Base-by-base conservation (phyloP, 371 early-diverging fungal genomes). In the Rhizomucor miehei region DNA sequence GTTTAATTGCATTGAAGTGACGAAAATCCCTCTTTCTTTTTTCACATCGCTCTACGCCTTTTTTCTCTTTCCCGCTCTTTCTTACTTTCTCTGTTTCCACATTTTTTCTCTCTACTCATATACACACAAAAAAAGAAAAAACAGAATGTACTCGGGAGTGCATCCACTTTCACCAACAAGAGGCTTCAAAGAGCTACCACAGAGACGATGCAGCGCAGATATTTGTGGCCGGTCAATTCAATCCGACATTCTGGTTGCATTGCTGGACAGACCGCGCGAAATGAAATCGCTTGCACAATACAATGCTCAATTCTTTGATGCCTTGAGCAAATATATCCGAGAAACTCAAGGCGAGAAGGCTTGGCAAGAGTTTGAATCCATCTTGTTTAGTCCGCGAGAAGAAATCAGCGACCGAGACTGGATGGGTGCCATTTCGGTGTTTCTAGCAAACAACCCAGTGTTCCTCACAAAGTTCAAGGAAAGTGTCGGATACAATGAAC, bases 381-480 rank as follows among this genome's bases (percentile, higher is more conserved):
- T 75, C 34, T 37, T 71, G 0, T 67, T 71, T 40, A 52, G 71
- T 17, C 60, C 67, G 45, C 74, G 79, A 37, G 69, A 73, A 36
- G 66, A 68, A 13, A 43, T 71, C 16, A 54, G 67, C 1, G 77
- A 79, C 41, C 55, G 61, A 13, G 52, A 51, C 17, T 71, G 82
- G 71, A 64, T 76, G 52, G 49, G 59, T 39, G 68, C 70, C 8
- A 61, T 69, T 12, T 52, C 43, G 5, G 51, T 61, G 13, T 81
- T 62, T 50, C 60, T 83, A 16, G 52, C 29, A 9, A 57, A 65
- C 16, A 74, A 73, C 17, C 73, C 69, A 19, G 71, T 71, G 0
- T 79, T 84, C 52, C 38, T 79, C 37, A 48, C 56, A 4, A 79
- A 62, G 43, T 73, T 84, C 36, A 69, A 69, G 43, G 67, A 75